Evolutionary conservation across 139 green algal genomes (phyloP).

Genomic region (Nannochloris sp.): DNA sequence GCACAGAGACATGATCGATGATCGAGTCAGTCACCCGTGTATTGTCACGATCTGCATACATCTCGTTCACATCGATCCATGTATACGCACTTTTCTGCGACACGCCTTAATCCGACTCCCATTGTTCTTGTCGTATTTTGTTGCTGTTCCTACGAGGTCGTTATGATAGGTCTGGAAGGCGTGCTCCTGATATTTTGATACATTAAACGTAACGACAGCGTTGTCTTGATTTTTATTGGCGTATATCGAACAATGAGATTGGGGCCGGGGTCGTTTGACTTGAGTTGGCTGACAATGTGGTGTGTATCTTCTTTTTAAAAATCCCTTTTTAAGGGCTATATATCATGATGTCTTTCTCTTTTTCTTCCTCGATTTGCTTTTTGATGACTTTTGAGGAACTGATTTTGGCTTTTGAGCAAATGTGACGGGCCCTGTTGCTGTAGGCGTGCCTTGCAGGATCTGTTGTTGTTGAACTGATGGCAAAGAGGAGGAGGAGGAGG

Average conservation of each 20-base stretch:
- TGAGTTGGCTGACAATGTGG: not conserved
- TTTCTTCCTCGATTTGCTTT: not conserved
- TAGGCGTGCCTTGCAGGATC: too few species aligned
- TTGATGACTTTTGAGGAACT: too few species aligned
- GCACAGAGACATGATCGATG: not conserved
- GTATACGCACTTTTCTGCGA: conserved; percentile 8
- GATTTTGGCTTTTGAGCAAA: too few species aligned
- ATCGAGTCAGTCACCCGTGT: not conserved
- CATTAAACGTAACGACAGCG: not conserved
- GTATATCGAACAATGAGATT: too few species aligned
- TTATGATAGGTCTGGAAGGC: too few species aligned
- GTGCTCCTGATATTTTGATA: not conserved
- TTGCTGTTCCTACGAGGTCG: too few species aligned
- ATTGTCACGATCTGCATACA: not conserved
- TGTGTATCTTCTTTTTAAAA: not conserved
- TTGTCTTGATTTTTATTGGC: too few species aligned
- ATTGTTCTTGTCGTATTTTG: conserved; percentile 4
- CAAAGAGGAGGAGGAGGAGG: too few species aligned
- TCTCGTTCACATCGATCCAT: not conserved
- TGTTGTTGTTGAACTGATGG: too few species aligned
- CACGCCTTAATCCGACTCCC: conserved; percentile 8
- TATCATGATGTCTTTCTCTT: not conserved
- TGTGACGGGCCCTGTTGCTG: too few species aligned
- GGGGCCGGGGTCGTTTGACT: too few species aligned
- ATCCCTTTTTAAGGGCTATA: not conserved